A percentile compares a stretch with the other conserved stretches of the same genome.
phyloP scores from a whole-genome alignment of 83 land plant species.

The Diphasiastrum complanatum region DNA sequence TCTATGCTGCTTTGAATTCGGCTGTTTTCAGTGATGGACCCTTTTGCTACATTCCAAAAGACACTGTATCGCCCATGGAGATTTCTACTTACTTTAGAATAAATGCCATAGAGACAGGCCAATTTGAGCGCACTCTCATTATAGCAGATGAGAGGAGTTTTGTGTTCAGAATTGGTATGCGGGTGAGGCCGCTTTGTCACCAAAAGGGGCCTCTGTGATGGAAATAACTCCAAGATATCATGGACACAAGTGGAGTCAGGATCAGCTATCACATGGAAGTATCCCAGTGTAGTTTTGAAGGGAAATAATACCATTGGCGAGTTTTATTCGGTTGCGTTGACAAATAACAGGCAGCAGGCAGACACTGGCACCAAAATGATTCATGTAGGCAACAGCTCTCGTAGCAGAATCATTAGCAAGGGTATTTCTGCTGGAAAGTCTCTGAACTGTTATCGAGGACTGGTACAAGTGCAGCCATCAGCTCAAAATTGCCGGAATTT shows the following conservation, averaged over 20 bases:
- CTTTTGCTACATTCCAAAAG: conserved; percentile 89
- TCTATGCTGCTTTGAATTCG: conserved; percentile 85
- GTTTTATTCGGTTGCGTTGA: conserved; percentile 95
- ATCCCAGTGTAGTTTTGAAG: conserved; percentile 85
- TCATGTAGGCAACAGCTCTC: conserved; percentile 87
- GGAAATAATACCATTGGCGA: conserved; percentile 85
- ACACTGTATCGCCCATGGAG: conserved; percentile 92
- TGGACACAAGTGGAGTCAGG: conserved; percentile 99
- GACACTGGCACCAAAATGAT: conserved; percentile 99
- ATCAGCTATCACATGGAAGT: conserved; percentile 99
- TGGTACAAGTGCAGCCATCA: conserved; percentile 72
- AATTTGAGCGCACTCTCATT: conserved; percentile 93
- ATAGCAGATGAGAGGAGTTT: conserved; percentile 84
- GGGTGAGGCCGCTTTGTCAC: conserved; percentile 91
- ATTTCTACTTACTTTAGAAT: conserved; percentile 94
- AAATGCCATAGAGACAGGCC: conserved; percentile 90
- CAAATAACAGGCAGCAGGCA: conserved; percentile 94
- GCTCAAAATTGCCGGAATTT: conserved; percentile 83
- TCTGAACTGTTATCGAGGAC: conserved; percentile 84
- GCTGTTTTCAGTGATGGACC: conserved; percentile 99
- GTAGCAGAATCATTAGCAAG: conserved; percentile 88
- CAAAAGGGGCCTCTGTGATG: conserved; percentile 85
- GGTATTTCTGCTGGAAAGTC: conserved; percentile 96
- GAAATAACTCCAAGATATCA: conserved; percentile 74
- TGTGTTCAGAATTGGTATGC: conserved; percentile 99